Conservation (phyloP, 2,329 filamentous ascomycete species). For the Magnaporthales sp. region DNA sequence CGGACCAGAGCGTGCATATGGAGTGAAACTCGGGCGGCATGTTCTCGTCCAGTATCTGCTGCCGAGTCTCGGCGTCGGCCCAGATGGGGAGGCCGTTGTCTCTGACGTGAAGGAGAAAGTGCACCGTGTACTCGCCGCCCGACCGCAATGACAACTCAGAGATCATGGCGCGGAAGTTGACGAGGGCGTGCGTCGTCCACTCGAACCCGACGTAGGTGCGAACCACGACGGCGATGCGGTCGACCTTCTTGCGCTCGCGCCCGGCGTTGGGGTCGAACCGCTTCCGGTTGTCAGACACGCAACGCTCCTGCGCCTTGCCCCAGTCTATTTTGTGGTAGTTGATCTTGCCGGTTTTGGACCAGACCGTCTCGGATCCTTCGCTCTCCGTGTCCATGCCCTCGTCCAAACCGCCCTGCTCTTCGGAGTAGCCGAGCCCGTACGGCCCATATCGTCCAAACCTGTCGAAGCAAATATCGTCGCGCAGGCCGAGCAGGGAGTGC, state of each 20-base stretch:
- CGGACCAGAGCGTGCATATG: constrained; percentile 77
- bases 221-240: constrained; percentile 67
- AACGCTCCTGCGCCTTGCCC: constrained; percentile 43
- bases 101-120: constrained; percentile 79
- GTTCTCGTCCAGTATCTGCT: constrained; percentile 58
- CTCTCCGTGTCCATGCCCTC: constrained; percentile 66
- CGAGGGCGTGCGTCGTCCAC: constrained; percentile 68
- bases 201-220: constrained; percentile 73
- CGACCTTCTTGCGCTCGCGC: constrained; percentile 28
- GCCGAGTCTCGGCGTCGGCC: constrained; percentile 66
- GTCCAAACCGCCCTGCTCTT: constrained; percentile 60
- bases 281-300: constrained; percentile 50
- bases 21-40: constrained; percentile 70
- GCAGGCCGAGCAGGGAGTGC: constrained; percentile 62
- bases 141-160: constrained; percentile 69
- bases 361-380: constrained; percentile 55
- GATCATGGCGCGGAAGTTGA: constrained; percentile 76
- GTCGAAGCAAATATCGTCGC: constrained; percentile 79
- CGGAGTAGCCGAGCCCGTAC: constrained; percentile 77
- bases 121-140: constrained; percentile 73
- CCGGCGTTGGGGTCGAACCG: constrained; percentile 35
- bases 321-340: constrained; percentile 48
- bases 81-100: constrained; percentile 73
- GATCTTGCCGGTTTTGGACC: constrained; percentile 45
- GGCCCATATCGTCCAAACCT: constrained; percentile 76